phyloP scores from a whole-genome alignment of 2,329 filamentous ascomycete species.

The Epichloe festucae region DNA sequence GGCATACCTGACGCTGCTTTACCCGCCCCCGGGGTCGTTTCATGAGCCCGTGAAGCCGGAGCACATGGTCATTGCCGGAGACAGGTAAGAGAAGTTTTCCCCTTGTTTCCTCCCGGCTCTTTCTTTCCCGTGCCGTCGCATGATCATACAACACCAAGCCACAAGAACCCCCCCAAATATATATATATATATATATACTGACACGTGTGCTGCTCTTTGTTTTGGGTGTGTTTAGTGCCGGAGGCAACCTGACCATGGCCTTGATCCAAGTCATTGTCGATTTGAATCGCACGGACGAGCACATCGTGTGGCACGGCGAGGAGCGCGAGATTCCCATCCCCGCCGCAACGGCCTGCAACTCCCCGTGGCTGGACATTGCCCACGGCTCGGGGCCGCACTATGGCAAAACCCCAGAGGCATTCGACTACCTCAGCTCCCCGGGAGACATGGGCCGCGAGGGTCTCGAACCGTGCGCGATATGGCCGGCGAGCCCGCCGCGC shows the following conservation, averaged over 20 bases:
- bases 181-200: neutral
- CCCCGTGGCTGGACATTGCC: conserved; percentile 61
- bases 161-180: neutral
- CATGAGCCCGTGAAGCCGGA: conserved; percentile 52
- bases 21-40: conserved; percentile 54
- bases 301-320: conserved; percentile 47
- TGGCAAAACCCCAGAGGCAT: conserved; percentile 14
- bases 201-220: neutral
- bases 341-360: conserved; percentile 48
- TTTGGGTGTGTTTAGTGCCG: conserved; percentile 37
- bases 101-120: conserved; percentile 3
- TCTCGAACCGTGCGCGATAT: conserved; percentile 34
- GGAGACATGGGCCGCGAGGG: conserved; percentile 15
- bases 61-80: conserved; percentile 60
- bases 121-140: neutral
- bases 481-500: conserved; percentile 44
- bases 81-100: conserved; percentile 32
- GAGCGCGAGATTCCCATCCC: conserved; percentile 50
- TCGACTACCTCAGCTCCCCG: conserved; percentile 38
- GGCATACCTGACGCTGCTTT: conserved; percentile 59
- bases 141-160: too few species aligned
- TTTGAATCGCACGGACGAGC: conserved; percentile 33
- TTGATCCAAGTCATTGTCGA: conserved; percentile 59
- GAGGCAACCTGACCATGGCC: conserved; percentile 55
- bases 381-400: conserved; percentile 31